phyloP scores from a whole-genome alignment of 352 stramenopile species.

The Phytophthora gonapodyides region DNA sequence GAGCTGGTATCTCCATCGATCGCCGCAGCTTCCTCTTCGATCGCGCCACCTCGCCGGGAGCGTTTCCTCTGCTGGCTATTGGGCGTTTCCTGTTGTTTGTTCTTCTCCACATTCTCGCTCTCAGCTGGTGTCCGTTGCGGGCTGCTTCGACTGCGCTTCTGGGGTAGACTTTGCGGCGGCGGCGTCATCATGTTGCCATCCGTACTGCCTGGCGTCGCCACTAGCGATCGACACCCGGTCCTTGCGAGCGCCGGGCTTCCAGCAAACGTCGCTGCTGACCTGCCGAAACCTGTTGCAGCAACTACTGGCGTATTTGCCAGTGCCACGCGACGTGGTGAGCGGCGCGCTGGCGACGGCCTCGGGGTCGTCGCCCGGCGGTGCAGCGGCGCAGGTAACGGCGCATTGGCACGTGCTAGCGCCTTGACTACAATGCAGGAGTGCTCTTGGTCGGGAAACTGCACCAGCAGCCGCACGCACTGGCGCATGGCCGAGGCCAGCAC shows the following conservation, averaged over 20 bases:
- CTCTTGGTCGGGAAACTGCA: slow-evolving; percentile 52
- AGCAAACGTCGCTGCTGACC: slow-evolving; percentile 20
- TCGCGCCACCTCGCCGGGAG: slow-evolving; percentile 29
- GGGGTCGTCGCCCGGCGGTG: slow-evolving; percentile 11
- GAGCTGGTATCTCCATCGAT: slow-evolving; percentile 11
- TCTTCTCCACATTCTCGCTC: slow-evolving; percentile 28
- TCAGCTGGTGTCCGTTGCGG: slow-evolving; percentile 14
- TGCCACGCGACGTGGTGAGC: slow-evolving; percentile 27
- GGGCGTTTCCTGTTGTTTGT: slow-evolving; percentile 27
- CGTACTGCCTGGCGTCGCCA: slow-evolving; percentile 11
- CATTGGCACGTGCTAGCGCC: slow-evolving; percentile 22
- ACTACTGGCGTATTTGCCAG: slow-evolving; percentile 15
- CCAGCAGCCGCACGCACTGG: slow-evolving; percentile 55
- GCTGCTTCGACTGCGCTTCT: slow-evolving; percentile 38
- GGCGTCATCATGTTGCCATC: slow-evolving; percentile 18
- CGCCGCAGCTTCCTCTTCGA: slow-evolving; percentile 26
- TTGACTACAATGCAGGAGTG: slow-evolving; percentile 50
- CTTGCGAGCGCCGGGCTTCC: slow-evolving; percentile 26
- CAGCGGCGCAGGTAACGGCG: slow-evolving; percentile 15
- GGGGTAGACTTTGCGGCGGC: slow-evolving; percentile 27
- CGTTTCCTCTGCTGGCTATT: slow-evolving; percentile 47
- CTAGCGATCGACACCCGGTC: slow-evolving; percentile 19
- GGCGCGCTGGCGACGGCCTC: slow-evolving; percentile 5
- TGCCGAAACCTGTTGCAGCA: slow-evolving; percentile 18
- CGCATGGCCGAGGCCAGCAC: slow-evolving; percentile 70